A percentile compares a stretch with the other conserved stretches of the same genome.
These are phyloP conservation scores for Pistacia vera DNA, from an alignment of 345 rosid species.

Conservation along the genomic window DNA sequence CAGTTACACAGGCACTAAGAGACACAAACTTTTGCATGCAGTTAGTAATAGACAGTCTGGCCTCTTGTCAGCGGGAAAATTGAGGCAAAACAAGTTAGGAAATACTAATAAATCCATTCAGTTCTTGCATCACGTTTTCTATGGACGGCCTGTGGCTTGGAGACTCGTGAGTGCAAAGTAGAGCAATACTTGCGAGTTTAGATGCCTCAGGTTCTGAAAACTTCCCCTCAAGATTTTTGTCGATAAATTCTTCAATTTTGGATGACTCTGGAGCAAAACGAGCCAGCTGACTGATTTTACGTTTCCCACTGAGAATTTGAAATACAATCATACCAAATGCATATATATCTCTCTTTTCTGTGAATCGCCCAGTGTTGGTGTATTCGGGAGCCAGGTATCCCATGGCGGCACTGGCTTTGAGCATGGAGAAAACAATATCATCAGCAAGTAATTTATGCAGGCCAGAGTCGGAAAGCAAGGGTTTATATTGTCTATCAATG, in stretches of 20 bases:
- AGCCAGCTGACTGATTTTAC: constrained; percentile 43
- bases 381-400: constrained; percentile 98
- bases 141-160: constrained; percentile 72
- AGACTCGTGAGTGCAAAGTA: constrained; percentile 75
- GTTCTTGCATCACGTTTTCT: constrained; percentile 68
- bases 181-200: constrained; percentile 59
- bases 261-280: constrained; percentile 59
- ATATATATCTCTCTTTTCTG: constrained; percentile 85
- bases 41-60: constrained; percentile 22
- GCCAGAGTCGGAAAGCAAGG: constrained; percentile 78
- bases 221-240: constrained; percentile 63
- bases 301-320: constrained; percentile 81
- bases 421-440: constrained; percentile 82
- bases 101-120: constrained; percentile 36
- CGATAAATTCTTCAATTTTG: constrained; percentile 58
- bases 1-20: constrained; percentile 15
- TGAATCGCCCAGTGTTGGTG: constrained; percentile 82
- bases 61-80: constrained; percentile 33
- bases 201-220: constrained; percentile 61
- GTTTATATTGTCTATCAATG: constrained; percentile 65
- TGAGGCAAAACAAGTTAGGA: constrained; percentile 32
- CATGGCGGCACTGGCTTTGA: constrained; percentile 97
- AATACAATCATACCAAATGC: constrained; percentile 81
- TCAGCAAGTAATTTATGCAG: constrained; percentile 89
- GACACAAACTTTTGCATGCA: background rate